Conservation (phyloP, 345 rosid genomes). For the Syzygium grande region DNA sequence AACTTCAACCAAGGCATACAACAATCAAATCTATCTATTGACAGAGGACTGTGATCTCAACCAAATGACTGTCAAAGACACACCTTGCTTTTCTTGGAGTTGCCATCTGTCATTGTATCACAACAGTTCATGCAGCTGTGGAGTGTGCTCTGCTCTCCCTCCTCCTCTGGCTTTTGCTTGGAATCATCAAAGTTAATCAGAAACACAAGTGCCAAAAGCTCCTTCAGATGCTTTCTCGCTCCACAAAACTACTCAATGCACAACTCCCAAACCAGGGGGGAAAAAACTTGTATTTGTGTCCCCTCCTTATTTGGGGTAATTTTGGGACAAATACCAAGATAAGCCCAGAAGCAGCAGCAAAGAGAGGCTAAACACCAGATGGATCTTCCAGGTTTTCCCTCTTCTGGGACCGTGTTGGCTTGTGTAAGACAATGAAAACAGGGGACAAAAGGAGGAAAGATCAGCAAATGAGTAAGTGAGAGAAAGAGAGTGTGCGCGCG, state of each 20-base stretch:
- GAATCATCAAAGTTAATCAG: conserved; percentile 2
- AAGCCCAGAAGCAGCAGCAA: conserved; percentile 11
- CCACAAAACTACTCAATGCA: neutral
- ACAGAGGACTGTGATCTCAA: neutral
- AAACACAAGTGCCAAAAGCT: neutral
- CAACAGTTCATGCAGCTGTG: conserved; percentile 20
- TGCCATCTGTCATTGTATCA: conserved; percentile 79
- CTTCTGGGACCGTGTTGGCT: neutral
- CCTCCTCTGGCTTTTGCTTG: conserved; percentile 4
- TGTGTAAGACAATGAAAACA: neutral
- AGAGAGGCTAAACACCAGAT: conserved; percentile 5
- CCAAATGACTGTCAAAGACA: neutral
- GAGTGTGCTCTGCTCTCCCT: neutral
- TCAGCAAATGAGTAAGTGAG: neutral
- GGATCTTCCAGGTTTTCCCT: conserved; percentile 11
- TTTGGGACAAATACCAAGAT: neutral
- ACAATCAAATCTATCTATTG: neutral
- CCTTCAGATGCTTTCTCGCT: neutral
- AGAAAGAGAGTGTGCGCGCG: neutral
- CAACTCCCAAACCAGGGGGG: neutral
- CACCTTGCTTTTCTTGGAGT: conserved; percentile 92
- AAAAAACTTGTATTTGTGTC: neutral
- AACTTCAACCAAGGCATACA: neutral
- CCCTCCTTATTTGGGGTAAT: neutral
- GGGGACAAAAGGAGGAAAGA: conserved; percentile 10